These are phyloP conservation scores for Sporothrix schenckii DNA, from an alignment of 2,329 filamentous ascomycete species.

Conservation along the genomic window DNA sequence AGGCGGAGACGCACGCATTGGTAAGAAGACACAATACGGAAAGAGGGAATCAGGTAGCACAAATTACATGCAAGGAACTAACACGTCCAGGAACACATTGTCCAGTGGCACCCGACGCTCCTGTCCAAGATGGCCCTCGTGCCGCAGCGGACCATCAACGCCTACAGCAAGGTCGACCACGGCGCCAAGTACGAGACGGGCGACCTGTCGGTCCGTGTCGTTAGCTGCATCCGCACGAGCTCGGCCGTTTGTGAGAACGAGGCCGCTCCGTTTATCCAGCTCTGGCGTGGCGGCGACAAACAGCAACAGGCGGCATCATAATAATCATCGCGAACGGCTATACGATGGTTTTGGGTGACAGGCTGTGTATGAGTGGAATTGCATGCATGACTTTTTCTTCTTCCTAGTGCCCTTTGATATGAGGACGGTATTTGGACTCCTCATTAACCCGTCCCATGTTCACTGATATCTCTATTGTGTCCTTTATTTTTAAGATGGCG, in stretches of 20 bases:
- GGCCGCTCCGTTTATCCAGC: slow-evolving; percentile 57
- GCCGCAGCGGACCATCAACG: slow-evolving; percentile 82
- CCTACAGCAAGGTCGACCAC: slow-evolving; percentile 64
- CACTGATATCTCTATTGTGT: not conserved
- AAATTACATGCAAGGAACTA: not conserved
- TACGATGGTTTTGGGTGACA: too few species aligned
- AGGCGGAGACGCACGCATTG: slow-evolving; percentile 87
- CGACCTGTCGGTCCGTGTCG: slow-evolving; percentile 80
- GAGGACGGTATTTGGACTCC: slow-evolving; percentile 13
- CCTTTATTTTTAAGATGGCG: slow-evolving; percentile 18
- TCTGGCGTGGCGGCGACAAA: slow-evolving; percentile 48
- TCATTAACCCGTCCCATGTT: not conserved
- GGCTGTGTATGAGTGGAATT: slow-evolving; percentile 4
- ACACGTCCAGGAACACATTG: slow-evolving; percentile 70
- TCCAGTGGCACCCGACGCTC: slow-evolving; percentile 96
- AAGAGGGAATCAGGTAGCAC: not conserved
- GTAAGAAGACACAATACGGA: slow-evolving; percentile 52
- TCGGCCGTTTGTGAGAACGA: slow-evolving; percentile 71
- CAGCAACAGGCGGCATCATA: slow-evolving; percentile 10
- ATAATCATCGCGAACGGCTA: not conserved
- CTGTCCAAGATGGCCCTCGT: slow-evolving; percentile 86
- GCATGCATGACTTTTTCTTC: slow-evolving; percentile 17
- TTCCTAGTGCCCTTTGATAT: slow-evolving; percentile 20
- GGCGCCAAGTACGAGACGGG: slow-evolving; percentile 76
- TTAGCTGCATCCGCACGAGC: slow-evolving; percentile 65